Evolutionary conservation across 2,329 filamentous ascomycete species (phyloP).

Genomic region (Fusarium fracticaudum): DNA sequence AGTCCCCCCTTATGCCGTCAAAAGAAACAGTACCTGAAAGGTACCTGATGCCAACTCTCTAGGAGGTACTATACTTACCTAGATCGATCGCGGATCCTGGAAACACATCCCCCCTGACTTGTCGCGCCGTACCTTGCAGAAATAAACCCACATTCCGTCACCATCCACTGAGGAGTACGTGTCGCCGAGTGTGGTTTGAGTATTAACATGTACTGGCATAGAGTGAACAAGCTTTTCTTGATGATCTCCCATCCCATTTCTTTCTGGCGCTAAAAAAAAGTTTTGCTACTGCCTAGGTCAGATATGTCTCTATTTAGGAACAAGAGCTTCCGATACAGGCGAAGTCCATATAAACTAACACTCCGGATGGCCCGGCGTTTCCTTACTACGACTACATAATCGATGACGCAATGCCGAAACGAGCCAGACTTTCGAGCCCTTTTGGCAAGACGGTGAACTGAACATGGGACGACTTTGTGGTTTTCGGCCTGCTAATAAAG

Average conservation of each 20-base stretch:
- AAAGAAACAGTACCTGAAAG: constrained; percentile 8
- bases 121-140: constrained; percentile 33
- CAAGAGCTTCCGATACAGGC: background rate
- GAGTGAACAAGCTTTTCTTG: constrained; percentile 19
- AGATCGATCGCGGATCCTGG: constrained; percentile 37
- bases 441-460: constrained; percentile 22
- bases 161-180: constrained; percentile 16
- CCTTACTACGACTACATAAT: constrained; percentile 15
- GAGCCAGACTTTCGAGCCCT: constrained; percentile 1
- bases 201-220: constrained; percentile 4
- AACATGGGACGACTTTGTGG: constrained; percentile 34
- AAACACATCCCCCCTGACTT: constrained; percentile 14
- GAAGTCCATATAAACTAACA: background rate
- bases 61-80: background rate
- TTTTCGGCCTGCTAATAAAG: constrained; percentile 11
- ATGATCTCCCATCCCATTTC: background rate
- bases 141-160: constrained; percentile 31
- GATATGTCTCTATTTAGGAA: background rate
- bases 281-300: background rate
- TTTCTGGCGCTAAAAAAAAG: background rate
- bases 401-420: constrained; percentile 35
- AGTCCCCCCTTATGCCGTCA: background rate
- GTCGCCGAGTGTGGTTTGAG: constrained; percentile 10
- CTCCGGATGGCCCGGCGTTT: constrained; percentile 30
- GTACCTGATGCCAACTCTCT: constrained; percentile 4